Conservation (phyloP, 2,329 filamentous ascomycete genomes). For the Thielaviopsis euricoi region DNA sequence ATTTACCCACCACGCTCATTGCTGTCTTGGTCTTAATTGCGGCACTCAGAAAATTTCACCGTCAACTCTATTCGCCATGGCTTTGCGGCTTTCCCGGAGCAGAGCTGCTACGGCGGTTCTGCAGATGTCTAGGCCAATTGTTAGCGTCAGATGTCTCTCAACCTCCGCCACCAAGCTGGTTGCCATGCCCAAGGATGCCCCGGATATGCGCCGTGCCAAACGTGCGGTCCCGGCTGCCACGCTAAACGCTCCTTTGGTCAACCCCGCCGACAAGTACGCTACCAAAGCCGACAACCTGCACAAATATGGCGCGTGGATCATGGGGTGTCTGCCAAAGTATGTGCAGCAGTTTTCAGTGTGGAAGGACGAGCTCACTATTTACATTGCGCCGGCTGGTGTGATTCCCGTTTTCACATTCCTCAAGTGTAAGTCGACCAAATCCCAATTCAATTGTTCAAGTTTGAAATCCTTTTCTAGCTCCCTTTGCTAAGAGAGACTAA, state of each 20-base stretch:
- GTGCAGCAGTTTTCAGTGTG: conserved; percentile 98
- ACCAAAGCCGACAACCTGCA: conserved; percentile 78
- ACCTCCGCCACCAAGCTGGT: conserved; percentile 32
- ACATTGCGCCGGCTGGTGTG: conserved; percentile 75
- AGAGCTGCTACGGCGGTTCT: conserved; percentile 39
- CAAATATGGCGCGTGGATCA: conserved; percentile 89
- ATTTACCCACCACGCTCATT: neutral
- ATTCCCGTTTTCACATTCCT: conserved; percentile 88
- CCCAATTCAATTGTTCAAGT: neutral
- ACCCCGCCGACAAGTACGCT: conserved; percentile 84
- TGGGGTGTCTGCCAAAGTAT: conserved; percentile 94
- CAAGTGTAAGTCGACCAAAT: conserved; percentile 41
- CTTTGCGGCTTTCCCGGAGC: conserved; percentile 30
- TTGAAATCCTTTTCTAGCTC: neutral
- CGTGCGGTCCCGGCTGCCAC: conserved; percentile 37
- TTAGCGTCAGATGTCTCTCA: conserved; percentile 14
- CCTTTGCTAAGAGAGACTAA: neutral
- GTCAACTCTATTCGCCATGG: conserved; percentile 9
- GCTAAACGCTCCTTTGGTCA: conserved; percentile 65
- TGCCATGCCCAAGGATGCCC: conserved; percentile 40
- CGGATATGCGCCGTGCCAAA: conserved; percentile 51
- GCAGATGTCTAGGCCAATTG: conserved; percentile 28
- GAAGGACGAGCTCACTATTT: conserved; percentile 96
- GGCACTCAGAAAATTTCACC: neutral
- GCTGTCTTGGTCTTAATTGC: neutral